A percentile compares a stretch with the other conserved stretches of the same genome.
Evolutionary conservation across 768 basidiomycete genomes (phyloP).

Genomic region (Tylopilus sp.): DNA sequence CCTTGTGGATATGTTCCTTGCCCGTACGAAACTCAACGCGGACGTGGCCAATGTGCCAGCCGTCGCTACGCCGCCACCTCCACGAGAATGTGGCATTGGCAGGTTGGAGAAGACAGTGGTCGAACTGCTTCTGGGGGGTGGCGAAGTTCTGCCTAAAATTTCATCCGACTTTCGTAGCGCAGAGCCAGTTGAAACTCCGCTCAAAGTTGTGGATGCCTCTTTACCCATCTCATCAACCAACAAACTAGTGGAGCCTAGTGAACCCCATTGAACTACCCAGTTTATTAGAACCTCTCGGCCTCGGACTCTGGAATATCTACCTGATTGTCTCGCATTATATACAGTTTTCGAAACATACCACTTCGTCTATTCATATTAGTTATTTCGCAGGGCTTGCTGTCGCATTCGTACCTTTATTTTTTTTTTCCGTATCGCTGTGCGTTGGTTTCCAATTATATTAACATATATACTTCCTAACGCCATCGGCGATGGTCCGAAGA

Average conservation of each 20-base stretch:
- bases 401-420: constrained; percentile 8
- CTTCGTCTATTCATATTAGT: constrained; percentile 12
- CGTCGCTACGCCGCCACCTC: constrained; percentile 33
- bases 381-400: constrained; percentile 12
- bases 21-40: constrained; percentile 47
- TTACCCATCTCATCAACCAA: not conserved
- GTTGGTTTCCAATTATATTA: constrained; percentile 13
- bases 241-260: not conserved
- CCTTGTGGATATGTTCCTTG: constrained; percentile 79
- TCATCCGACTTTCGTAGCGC: not conserved
- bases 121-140: constrained; percentile 40
- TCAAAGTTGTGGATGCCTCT: not conserved
- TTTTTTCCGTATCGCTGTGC: constrained; percentile 6
- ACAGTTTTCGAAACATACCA: constrained; percentile 9
- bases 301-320: constrained; percentile 8
- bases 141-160: constrained; percentile 1
- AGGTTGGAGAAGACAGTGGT: constrained; percentile 49
- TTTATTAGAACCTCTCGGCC: not conserved
- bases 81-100: constrained; percentile 28
- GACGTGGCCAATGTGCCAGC: constrained; percentile 30
- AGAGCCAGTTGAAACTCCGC: constrained; percentile 1
- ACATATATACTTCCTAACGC: constrained; percentile 13
- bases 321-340: constrained; percentile 8
- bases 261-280: constrained; percentile 17
- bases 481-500: not conserved